phyloP scores from a whole-genome alignment of 345 rosid genomes.

The Odontarrhena argentea region DNA sequence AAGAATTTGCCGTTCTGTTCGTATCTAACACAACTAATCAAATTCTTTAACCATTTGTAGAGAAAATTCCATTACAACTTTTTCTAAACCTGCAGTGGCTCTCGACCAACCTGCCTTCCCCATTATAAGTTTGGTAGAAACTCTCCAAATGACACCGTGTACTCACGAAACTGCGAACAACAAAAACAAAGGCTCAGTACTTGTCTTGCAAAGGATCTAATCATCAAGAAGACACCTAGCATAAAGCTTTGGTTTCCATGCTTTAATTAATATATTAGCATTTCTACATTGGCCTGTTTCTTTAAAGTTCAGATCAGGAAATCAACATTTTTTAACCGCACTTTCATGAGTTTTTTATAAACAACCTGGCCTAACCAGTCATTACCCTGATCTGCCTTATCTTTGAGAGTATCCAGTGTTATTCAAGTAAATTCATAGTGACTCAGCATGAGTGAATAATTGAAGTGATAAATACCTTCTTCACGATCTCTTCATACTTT shows the following conservation, averaged over 20 bases:
- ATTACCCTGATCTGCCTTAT: not conserved
- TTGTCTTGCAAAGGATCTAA: not conserved
- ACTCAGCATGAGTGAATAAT: not conserved
- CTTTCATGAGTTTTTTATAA: not conserved
- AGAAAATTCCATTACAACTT: slow-evolving; percentile 7
- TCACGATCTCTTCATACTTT: slow-evolving; percentile 65
- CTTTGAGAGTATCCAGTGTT: not conserved
- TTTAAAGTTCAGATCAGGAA: not conserved
- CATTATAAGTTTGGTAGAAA: slow-evolving; percentile 32
- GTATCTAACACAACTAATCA: not conserved
- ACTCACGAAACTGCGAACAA: slow-evolving; percentile 35
- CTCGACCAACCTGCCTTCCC: not conserved
- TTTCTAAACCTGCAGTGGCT: slow-evolving; percentile 14
- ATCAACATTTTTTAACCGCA: not conserved
- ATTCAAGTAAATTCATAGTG: slow-evolving; percentile 8
- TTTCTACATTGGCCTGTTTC: not conserved
- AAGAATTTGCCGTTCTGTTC: not conserved
- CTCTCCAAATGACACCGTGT: slow-evolving; percentile 33
- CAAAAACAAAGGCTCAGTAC: slow-evolving; percentile 9
- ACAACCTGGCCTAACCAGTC: not conserved
- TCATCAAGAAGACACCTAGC: not conserved
- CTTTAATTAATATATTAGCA: not conserved
- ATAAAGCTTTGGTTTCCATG: slow-evolving; percentile 1
- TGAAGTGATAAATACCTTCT: slow-evolving; percentile 55
- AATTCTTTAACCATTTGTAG: not conserved